Percentiles rank a stretch among this genome's conserved stretches.
Evolutionary conservation across 352 stramenopile genomes (phyloP).

Genomic region (Pythium folliculosum): DNA sequence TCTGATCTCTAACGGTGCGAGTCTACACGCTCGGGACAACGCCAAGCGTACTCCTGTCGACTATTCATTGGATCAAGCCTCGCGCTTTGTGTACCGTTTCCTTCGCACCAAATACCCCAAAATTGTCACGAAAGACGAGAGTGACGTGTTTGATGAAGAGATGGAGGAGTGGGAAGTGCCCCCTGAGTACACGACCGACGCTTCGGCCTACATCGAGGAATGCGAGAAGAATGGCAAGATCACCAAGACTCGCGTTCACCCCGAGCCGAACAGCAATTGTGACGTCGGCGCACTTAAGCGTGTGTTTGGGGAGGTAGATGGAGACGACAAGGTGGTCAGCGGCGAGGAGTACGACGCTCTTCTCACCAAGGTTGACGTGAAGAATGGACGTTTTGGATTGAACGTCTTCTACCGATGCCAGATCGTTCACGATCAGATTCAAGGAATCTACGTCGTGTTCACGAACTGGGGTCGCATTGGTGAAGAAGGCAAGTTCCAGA

Average conservation of each 20-base stretch:
- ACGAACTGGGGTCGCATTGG: conserved; percentile 83
- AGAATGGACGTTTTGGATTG: conserved; percentile 64
- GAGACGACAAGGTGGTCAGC: conserved; percentile 25
- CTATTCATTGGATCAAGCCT: conserved; percentile 55
- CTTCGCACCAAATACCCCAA: conserved; percentile 42
- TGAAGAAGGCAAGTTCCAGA: conserved; percentile 76
- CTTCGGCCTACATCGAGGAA: conserved; percentile 45
- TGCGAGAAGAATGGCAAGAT: conserved; percentile 66
- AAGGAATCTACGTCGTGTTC: conserved; percentile 73
- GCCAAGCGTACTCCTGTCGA: conserved; percentile 46
- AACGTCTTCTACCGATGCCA: conserved; percentile 83
- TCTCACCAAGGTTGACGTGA: conserved; percentile 78
- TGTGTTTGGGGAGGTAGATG: conserved; percentile 40
- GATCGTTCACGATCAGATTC: conserved; percentile 67
- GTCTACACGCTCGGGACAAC: conserved; percentile 39
- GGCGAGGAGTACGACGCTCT: conserved; percentile 55
- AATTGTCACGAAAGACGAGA: conserved; percentile 28
- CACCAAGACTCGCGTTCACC: conserved; percentile 40
- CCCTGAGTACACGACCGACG: conserved; percentile 52
- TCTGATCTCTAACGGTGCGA: conserved; percentile 46
- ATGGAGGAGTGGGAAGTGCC: conserved; percentile 36
- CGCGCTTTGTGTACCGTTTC: conserved; percentile 56
- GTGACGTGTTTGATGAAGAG: conserved; percentile 31
- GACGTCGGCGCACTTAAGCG: conserved; percentile 58
- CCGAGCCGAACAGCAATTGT: conserved; percentile 54